These are phyloP conservation scores for Aspergillus pseudoglaucus DNA, from an alignment of 2,329 filamentous ascomycete genomes.

Conservation along the genomic window DNA sequence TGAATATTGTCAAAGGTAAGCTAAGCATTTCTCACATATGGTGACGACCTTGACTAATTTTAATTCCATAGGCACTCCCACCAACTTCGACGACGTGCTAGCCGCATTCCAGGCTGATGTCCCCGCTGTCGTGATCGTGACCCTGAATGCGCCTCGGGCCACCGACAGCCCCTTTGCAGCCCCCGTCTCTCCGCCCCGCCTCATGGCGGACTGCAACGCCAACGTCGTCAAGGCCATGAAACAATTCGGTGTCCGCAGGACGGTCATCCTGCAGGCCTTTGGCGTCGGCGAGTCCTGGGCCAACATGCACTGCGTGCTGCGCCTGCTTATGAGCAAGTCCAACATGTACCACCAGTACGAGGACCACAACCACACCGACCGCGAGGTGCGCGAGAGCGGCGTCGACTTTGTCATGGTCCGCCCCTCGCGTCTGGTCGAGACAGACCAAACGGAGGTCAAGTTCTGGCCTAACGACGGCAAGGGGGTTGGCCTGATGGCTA, in stretches of 20 bases:
- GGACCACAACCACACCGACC: slow-evolving; percentile 46
- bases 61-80: slow-evolving; percentile 14
- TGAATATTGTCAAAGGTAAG: slow-evolving; percentile 17
- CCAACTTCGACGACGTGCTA: slow-evolving; percentile 13
- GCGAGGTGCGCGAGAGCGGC: slow-evolving; percentile 31
- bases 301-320: slow-evolving; percentile 38
- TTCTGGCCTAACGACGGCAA: slow-evolving; percentile 40
- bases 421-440: slow-evolving; percentile 40
- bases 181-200: slow-evolving; percentile 36
- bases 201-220: slow-evolving; percentile 43
- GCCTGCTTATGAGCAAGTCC: slow-evolving; percentile 41
- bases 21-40: not conserved
- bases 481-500: slow-evolving; percentile 37
- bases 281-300: slow-evolving; percentile 44
- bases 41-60: not conserved
- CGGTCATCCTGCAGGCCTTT: slow-evolving; percentile 47
- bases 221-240: slow-evolving; percentile 36
- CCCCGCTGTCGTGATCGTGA: slow-evolving; percentile 40
- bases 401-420: slow-evolving; percentile 42
- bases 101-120: slow-evolving; percentile 8
- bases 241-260: slow-evolving; percentile 31
- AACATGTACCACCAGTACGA: slow-evolving; percentile 43
- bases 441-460: slow-evolving; percentile 30
- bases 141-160: slow-evolving; percentile 44
- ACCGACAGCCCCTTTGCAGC: slow-evolving; percentile 46